These are phyloP conservation scores for Arabidopsis lyrata DNA, from an alignment of 441 rosid genomes.

Conservation along the genomic window DNA sequence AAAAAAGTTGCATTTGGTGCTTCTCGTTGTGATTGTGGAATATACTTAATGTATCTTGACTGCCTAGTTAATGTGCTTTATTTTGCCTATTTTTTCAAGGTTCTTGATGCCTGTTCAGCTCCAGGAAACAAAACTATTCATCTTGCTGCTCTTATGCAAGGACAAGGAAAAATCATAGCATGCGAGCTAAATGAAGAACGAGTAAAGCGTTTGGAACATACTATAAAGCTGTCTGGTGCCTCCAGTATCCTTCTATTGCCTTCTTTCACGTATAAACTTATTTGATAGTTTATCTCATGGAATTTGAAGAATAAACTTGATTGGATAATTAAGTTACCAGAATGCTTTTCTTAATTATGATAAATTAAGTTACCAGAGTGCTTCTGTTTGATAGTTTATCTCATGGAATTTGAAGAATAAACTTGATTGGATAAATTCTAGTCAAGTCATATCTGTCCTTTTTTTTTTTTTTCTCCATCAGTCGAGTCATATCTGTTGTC, in stretches of 20 bases:
- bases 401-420: neutral
- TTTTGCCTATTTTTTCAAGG: slow-evolving; percentile 53
- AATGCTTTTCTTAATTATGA: too few species aligned
- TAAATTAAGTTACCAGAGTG: too few species aligned
- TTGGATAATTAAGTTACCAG: too few species aligned
- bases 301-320: neutral
- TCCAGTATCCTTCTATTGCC: slow-evolving; percentile 66
- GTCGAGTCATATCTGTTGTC: slow-evolving; percentile 1
- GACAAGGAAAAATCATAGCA: slow-evolving; percentile 77
- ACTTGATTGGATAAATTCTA: slow-evolving; percentile 7
- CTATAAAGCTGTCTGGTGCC: slow-evolving; percentile 83
- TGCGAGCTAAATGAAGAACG: slow-evolving; percentile 84
- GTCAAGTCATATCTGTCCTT: neutral
- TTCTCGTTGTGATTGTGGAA: slow-evolving; percentile 20
- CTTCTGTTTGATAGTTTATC: slow-evolving; percentile 13
- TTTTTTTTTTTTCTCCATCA: too few species aligned
- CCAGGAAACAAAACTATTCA: slow-evolving; percentile 98
- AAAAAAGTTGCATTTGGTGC: neutral
- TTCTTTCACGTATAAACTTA: neutral
- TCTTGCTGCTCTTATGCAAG: slow-evolving; percentile 92
- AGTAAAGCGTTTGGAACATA: slow-evolving; percentile 68
- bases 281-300: slow-evolving; percentile 16
- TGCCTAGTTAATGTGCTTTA: slow-evolving; percentile 23
- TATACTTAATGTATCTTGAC: slow-evolving; percentile 17
- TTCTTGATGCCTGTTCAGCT: slow-evolving; percentile 94